Evolutionary conservation across 305 asterid species (phyloP).

Genomic region (Fraxinus nigra): DNA sequence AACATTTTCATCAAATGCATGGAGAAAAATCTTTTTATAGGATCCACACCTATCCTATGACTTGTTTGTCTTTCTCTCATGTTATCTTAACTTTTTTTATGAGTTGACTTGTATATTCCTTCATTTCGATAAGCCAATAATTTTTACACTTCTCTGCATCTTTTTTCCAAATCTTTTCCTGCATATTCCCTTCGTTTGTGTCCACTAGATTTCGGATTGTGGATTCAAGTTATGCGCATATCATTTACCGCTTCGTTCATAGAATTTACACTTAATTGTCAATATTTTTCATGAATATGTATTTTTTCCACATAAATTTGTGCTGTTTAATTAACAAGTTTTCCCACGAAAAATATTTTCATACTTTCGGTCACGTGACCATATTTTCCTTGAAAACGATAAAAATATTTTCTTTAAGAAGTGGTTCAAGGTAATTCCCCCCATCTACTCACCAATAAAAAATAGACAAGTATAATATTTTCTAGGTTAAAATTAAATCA

Average conservation of each 20-base stretch:
- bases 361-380: too few species aligned
- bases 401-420: too few species aligned
- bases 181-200: not conserved
- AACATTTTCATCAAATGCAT: not conserved
- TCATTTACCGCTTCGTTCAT: not conserved
- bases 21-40: not conserved
- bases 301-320: too few species aligned
- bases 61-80: not conserved
- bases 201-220: not conserved
- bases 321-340: too few species aligned
- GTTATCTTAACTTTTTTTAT: not conserved
- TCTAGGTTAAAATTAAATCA: too few species aligned
- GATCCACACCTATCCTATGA: not conserved
- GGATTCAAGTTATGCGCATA: not conserved
- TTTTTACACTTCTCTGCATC: not conserved
- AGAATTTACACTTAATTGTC: not conserved
- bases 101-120: not conserved
- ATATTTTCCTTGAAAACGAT: too few species aligned
- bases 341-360: too few species aligned
- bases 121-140: not conserved
- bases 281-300: too few species aligned
- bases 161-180: not conserved
- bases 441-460: too few species aligned
- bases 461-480: too few species aligned
- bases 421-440: too few species aligned